phyloP scores from a whole-genome alignment of 2,329 filamentous ascomycete species.

The Mariannaea elegans region DNA sequence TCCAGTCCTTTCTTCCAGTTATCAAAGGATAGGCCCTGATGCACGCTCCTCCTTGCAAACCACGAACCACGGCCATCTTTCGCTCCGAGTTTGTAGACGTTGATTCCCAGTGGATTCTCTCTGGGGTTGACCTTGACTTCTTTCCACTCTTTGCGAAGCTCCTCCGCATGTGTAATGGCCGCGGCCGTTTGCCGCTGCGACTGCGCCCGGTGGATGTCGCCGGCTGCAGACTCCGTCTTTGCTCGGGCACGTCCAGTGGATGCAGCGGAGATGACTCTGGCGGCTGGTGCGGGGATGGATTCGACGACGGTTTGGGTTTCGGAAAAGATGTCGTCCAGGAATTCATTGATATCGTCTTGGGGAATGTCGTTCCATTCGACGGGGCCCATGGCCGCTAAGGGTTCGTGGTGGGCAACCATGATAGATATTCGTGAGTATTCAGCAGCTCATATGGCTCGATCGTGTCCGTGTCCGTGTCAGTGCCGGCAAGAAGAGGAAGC shows the following conservation, averaged over 20 bases:
- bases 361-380: conserved; percentile 60
- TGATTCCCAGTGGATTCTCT: conserved; percentile 80
- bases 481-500: too few relatives aligned
- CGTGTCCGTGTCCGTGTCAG: too few relatives aligned
- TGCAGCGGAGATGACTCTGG: conserved; percentile 52
- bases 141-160: conserved; percentile 87
- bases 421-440: too few relatives aligned
- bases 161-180: conserved; percentile 56
- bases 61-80: conserved; percentile 87
- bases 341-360: conserved; percentile 59
- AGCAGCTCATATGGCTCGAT: too few relatives aligned
- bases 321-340: conserved; percentile 68
- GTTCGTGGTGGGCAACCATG: conserved; percentile 59
- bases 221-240: conserved; percentile 62
- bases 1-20: conserved; percentile 81
- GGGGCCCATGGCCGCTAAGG: conserved; percentile 65
- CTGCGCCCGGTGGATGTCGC: conserved; percentile 61
- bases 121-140: conserved; percentile 76
- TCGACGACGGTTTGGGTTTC: conserved; percentile 77
- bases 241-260: conserved; percentile 59
- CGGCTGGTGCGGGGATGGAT: conserved; percentile 68
- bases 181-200: conserved; percentile 52
- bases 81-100: conserved; percentile 80
- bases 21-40: conserved; percentile 79
- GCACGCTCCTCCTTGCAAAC: conserved; percentile 88